A percentile compares a stretch with the other conserved stretches of the same genome.
phyloP scores from a whole-genome alignment of 2,329 filamentous ascomycete species.

The Microdochium nivale region DNA sequence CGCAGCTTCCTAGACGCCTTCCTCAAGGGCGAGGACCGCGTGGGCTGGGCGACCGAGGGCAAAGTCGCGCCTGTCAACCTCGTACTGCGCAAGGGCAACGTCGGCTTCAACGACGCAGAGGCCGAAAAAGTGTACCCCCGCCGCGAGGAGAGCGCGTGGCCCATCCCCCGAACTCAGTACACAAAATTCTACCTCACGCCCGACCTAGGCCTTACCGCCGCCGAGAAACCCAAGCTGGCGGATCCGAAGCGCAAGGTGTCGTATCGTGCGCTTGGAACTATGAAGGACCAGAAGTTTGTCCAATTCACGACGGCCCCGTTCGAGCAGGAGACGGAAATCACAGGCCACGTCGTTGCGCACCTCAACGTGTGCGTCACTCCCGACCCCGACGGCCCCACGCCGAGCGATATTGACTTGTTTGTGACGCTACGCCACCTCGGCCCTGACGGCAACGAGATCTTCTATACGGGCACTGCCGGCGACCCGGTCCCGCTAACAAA shows the following conservation, averaged over 20 bases:
- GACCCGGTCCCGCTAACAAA: constrained; percentile 55
- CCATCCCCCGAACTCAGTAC: constrained; percentile 56
- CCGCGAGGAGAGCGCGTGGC: constrained; percentile 56
- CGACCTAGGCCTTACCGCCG: constrained; percentile 26
- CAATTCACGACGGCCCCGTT: constrained; percentile 52
- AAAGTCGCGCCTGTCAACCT: constrained; percentile 52
- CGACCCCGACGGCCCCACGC: constrained; percentile 28
- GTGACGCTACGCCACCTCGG: constrained; percentile 52
- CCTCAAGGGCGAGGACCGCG: constrained; percentile 55
- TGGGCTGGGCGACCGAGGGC: constrained; percentile 50
- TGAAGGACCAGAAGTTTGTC: constrained; percentile 43
- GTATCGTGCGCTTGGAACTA: constrained; percentile 50
- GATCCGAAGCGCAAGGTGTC: constrained; percentile 31
- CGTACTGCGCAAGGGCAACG: constrained; percentile 55
- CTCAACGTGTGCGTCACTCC: constrained; percentile 55
- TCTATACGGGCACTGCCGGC: constrained; percentile 58
- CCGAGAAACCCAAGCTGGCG: constrained; percentile 15
- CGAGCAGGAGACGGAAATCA: constrained; percentile 58
- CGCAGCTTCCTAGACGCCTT: constrained; percentile 62
- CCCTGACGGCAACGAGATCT: constrained; percentile 44
- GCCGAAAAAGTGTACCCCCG: constrained; percentile 46
- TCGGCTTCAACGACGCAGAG: constrained; percentile 56
- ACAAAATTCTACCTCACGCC: constrained; percentile 51
- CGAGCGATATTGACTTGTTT: constrained; percentile 53
- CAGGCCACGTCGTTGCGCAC: constrained; percentile 57